phyloP scores from a whole-genome alignment of 2,329 filamentous ascomycete genomes.

The Nemania bipapillata region DNA sequence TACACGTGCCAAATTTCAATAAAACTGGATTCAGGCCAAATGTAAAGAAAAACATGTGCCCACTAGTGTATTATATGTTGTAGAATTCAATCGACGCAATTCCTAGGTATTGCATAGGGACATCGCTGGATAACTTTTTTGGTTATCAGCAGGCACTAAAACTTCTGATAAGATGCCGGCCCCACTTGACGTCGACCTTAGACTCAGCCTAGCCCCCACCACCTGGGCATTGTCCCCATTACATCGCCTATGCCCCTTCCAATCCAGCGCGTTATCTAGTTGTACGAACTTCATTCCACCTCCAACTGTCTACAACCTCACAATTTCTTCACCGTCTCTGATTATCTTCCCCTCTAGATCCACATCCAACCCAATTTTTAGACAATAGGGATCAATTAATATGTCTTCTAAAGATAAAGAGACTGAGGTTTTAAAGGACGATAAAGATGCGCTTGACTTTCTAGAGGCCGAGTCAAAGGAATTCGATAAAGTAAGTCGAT shows the following conservation, averaged over 20 bases:
- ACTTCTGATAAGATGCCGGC: slow-evolving; percentile 35
- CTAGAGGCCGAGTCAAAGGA: slow-evolving; percentile 88
- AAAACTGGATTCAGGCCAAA: background rate
- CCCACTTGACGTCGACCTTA: slow-evolving; percentile 25
- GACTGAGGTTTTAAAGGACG: slow-evolving; percentile 60
- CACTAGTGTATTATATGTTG: background rate
- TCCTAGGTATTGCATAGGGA: slow-evolving; percentile 14
- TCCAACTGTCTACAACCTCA: slow-evolving; percentile 1
- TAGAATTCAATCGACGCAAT: background rate
- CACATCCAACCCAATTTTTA: background rate
- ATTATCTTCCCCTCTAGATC: background rate
- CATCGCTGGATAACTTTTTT: slow-evolving; percentile 34
- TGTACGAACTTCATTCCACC: slow-evolving; percentile 1
- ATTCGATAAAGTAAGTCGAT: slow-evolving; percentile 77
- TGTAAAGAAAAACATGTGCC: background rate
- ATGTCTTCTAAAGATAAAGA: slow-evolving; percentile 65
- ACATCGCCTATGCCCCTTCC: slow-evolving; percentile 14
- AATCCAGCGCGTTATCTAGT: background rate
- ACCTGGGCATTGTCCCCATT: background rate
- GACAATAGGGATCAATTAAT: background rate
- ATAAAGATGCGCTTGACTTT: slow-evolving; percentile 77
- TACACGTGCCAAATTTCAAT: background rate
- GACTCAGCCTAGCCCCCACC: slow-evolving; percentile 15
- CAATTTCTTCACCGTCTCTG: background rate
- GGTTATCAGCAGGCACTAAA: slow-evolving; percentile 33